Evolutionary conservation across 345 rosid species (phyloP), one percentile per base, ranked within the genome.

Genomic region (Acer negundo): DNA sequence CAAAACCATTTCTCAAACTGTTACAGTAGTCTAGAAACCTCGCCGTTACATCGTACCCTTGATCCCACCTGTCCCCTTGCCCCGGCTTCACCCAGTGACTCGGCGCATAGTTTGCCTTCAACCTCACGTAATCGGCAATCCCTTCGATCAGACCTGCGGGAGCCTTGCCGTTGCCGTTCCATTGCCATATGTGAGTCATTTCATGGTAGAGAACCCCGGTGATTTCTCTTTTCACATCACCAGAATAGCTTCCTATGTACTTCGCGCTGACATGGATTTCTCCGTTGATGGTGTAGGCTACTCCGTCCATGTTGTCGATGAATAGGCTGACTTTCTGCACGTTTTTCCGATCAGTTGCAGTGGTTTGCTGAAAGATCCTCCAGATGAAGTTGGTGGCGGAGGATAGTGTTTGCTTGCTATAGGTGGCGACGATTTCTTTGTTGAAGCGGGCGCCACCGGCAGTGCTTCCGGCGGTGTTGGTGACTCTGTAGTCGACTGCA

Each of bases 141-240:
- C 85, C 82, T 28, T 78, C 80, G 3, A 69, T 82, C 26, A 75
- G 53, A 17, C 77, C 82, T 7, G 23, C 56, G 0, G 71, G 79
- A 7, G 77, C 28, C 51, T 71, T 17, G 56, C 28, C 71, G 7
- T 68, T 49, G 1, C 72, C 76, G 1, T 77, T 62, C 78, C 78
- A 73, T 64, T 73, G 84, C 78, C 80, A 77, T 28, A 81, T 23
- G 44, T 69, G 84, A 15, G 84, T 73, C 79, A 74, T 74, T 62
- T 81, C 84, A 17, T 74, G 81, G 28, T 78, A 74, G 51, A 78
- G 35, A 11, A 81, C 76, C 15, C 81, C 72, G 2, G 78, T 53
- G 75, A 78, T n/a, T 73, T 78, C 78, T 38, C 44, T 13, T 62
- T 46, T 80, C 61, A 80, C 51, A 42, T 80, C 77, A 0, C 77